These are phyloP conservation scores for Melanomma pulvis-pyrius DNA, from an alignment of 495 filamentous ascomycete species.

Conservation along the genomic window DNA sequence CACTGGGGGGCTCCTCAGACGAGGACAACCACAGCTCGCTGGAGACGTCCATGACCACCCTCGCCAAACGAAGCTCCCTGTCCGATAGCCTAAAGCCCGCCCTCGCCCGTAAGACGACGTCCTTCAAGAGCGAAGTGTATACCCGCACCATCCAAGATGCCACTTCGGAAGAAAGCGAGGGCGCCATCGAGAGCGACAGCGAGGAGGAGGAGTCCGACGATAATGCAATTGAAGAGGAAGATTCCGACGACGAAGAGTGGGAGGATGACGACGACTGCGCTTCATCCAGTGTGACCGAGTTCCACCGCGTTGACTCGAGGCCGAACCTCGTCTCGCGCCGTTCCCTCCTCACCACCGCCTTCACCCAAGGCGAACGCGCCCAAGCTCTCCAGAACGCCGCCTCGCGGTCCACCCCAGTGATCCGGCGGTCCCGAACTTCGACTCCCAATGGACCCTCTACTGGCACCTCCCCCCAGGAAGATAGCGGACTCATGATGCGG, in stretches of 20 bases:
- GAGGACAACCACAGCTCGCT: slow-evolving; percentile 82
- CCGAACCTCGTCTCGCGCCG: slow-evolving; percentile 82
- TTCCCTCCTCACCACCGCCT: slow-evolving; percentile 86
- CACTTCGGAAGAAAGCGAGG: slow-evolving; percentile 63
- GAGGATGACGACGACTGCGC: slow-evolving; percentile 90
- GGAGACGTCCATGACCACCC: slow-evolving; percentile 63
- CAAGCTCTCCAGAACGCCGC: slow-evolving; percentile 65
- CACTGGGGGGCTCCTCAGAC: slow-evolving; percentile 77
- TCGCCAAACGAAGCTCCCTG: slow-evolving; percentile 56
- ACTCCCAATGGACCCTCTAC: slow-evolving; percentile 75
- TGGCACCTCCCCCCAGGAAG: slow-evolving; percentile 71
- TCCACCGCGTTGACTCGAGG: slow-evolving; percentile 87
- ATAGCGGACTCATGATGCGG: slow-evolving; percentile 70
- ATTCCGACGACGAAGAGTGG: slow-evolving; percentile 62
- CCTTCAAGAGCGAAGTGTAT: slow-evolving; percentile 78
- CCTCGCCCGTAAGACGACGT: slow-evolving; percentile 72
- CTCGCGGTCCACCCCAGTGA: slow-evolving; percentile 78
- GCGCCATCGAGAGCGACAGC: slow-evolving; percentile 64
- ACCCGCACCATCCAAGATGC: slow-evolving; percentile 64
- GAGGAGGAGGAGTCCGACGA: slow-evolving; percentile 48
- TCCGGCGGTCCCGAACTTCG: slow-evolving; percentile 75
- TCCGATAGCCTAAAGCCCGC: slow-evolving; percentile 56
- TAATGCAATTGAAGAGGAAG: slow-evolving; percentile 47
- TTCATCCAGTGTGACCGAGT: slow-evolving; percentile 80
- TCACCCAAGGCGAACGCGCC: slow-evolving; percentile 76